Conservation (phyloP, 192 early-diverging fungal species). For the Coemansia sp. region DNA sequence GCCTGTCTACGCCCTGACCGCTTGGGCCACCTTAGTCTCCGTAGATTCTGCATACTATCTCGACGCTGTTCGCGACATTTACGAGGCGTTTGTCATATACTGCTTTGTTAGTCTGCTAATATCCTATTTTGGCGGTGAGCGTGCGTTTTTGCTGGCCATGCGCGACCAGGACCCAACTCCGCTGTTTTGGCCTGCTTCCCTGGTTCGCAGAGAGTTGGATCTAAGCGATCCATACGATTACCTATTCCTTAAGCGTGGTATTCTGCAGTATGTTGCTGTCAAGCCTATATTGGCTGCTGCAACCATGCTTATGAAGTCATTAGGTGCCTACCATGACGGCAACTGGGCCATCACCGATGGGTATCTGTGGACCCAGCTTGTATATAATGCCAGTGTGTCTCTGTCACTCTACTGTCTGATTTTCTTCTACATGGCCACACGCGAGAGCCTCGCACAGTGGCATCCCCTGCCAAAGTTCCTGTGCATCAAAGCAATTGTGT, state of each 20-base stretch:
- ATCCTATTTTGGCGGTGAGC: constrained; percentile 86
- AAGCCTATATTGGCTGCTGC: constrained; percentile 78
- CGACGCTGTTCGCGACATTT: constrained; percentile 88
- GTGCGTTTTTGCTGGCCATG: constrained; percentile 76
- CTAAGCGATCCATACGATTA: constrained; percentile 85
- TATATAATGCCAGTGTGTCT: constrained; percentile 90
- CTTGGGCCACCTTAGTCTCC: constrained; percentile 75
- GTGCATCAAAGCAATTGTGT: constrained; percentile 90
- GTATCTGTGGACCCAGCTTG: constrained; percentile 78
- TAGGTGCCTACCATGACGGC: constrained; percentile 79
- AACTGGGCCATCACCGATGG: constrained; percentile 63
- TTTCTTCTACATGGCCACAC: constrained; percentile 83
- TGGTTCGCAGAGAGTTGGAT: constrained; percentile 72
- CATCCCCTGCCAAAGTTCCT: constrained; percentile 92
- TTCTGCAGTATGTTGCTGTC: constrained; percentile 91
- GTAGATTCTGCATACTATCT: constrained; percentile 74
- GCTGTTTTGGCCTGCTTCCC: constrained; percentile 79
- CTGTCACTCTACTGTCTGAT: constrained; percentile 82
- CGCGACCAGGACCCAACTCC: constrained; percentile 72
- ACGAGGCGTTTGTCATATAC: constrained; percentile 96
- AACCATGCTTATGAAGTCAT: constrained; percentile 78
- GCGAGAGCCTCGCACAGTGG: constrained; percentile 69
- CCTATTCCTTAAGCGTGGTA: constrained; percentile 82
- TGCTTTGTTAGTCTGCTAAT: constrained; percentile 88
- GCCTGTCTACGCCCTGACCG: constrained; percentile 85